Conservation (phyloP, 176 grass and related monocot species). For the Cocos nucifera region DNA sequence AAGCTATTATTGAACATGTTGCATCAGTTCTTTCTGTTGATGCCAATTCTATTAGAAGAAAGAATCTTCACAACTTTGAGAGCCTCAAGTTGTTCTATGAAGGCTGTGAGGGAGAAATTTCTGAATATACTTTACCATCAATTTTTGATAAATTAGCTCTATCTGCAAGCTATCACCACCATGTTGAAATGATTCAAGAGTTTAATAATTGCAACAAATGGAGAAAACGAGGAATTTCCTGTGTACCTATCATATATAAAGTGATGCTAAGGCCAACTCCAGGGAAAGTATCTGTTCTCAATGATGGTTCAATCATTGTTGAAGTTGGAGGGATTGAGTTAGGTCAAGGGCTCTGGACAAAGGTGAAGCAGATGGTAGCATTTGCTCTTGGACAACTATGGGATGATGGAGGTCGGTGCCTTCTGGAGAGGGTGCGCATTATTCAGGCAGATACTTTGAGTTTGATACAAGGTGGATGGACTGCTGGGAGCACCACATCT, state of each 20-base stretch:
- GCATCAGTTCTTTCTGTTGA: conserved; percentile 53
- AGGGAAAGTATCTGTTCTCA: conserved; percentile 74
- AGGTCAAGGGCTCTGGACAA: conserved; percentile 94
- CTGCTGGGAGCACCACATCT: conserved; percentile 87
- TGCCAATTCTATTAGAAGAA: conserved; percentile 55
- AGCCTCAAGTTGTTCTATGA: conserved; percentile 68
- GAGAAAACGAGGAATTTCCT: conserved; percentile 74
- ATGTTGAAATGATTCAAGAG: conserved; percentile 37
- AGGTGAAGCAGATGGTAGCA: conserved; percentile 87
- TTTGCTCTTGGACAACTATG: conserved; percentile 75
- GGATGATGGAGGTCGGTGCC: conserved; percentile 42
- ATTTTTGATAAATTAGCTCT: conserved; percentile 52
- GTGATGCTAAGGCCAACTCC: conserved; percentile 51
- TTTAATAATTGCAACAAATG: conserved; percentile 74
- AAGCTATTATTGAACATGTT: conserved; percentile 86
- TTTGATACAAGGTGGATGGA: conserved; percentile 78
- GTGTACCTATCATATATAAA: conserved; percentile 60
- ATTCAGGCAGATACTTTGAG: conserved; percentile 89
- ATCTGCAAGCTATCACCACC: conserved; percentile 33
- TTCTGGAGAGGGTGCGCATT: conserved; percentile 61
- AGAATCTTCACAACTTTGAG: conserved; percentile 78
- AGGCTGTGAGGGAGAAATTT: conserved; percentile 49
- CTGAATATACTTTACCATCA: conserved; percentile 62
- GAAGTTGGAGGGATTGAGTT: conserved; percentile 98
- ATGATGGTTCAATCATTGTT: conserved; percentile 81